Evolutionary conservation across 163 green algal species (phyloP), one percentile per base, ranked within the genome.

Genomic region (Chlorella variabilis): DNA sequence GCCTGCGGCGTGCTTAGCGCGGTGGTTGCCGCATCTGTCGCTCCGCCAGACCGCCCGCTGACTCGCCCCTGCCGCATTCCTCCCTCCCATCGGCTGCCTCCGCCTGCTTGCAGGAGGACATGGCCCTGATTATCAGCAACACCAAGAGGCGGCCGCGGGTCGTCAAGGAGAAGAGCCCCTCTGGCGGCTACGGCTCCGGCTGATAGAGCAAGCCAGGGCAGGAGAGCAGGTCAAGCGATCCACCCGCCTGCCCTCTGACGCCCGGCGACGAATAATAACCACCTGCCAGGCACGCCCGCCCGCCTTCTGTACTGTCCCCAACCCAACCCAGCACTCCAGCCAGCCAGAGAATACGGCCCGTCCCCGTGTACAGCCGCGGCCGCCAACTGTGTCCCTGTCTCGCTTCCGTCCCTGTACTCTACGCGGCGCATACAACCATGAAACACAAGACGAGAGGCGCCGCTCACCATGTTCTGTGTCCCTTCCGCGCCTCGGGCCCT

Each of bases 91-190:
- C 45, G 45, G 45, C 15, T 11, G 8, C 59, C 9, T 36, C 7
- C 18, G 59, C n/a, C 6, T 36, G 59, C 20, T 54, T 75, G 76
- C 89, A 94, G 91, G 91, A 94, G 74, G 91, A 94, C 75, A 73
- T 94, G 31, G 83, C 87, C 1, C 61, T 83, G n/a, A 91, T 94
- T 51, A 94, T 94, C 39, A 89, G 84, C n/a, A 91, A 94, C 80
- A 94, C 91, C 33, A 94, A 94, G 82, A 83, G 91, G 49, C 65
- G 82, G 54, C 77, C 83, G 25, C 70, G 87, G 25, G 34, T 81
- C 3, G 20, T 41, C 27, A 80, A 80, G 73, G 73, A 80, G 73
- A 70, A 70, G 54, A 71, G 56, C 56, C 73, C 73, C 27, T 39
- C n/a, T 17, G 49, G 54, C 36, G 73, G 73, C 38, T 80, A 80